phyloP scores from a whole-genome alignment of 2,329 filamentous ascomycete genomes.

The Whalleya microplaca region DNA sequence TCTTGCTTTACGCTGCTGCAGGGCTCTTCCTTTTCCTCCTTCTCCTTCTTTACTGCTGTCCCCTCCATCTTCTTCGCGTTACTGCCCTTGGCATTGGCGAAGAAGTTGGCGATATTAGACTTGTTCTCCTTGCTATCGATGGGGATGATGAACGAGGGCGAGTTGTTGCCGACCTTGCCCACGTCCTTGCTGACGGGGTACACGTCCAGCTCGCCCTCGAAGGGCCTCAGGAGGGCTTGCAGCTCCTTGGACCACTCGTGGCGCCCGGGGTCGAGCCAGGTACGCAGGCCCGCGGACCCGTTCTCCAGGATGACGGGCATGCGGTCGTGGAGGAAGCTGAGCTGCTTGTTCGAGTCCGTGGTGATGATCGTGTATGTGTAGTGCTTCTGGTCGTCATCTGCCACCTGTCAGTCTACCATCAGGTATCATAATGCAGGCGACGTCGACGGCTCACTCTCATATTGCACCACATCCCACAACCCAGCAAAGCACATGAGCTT shows the following conservation, averaged over 20 bases:
- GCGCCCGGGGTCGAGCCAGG: constrained; percentile 77
- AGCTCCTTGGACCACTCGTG: constrained; percentile 78
- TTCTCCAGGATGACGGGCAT: constrained; percentile 94
- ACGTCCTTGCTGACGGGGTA: constrained; percentile 89
- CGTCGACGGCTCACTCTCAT: constrained; percentile 62
- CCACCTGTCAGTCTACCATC: constrained; percentile 14
- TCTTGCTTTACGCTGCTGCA: neutral
- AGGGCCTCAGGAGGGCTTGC: constrained; percentile 80
- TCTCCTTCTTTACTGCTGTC: neutral
- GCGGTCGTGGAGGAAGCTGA: constrained; percentile 86
- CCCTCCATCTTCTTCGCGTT: constrained; percentile 28
- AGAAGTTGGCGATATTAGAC: constrained; percentile 92
- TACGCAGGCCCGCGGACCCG: constrained; percentile 68
- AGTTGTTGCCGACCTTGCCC: constrained; percentile 92
- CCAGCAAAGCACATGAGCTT: constrained; percentile 88
- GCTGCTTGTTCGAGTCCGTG: constrained; percentile 79
- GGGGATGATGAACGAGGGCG: constrained; percentile 79
- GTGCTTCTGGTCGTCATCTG: constrained; percentile 61
- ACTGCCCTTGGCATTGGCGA: constrained; percentile 64
- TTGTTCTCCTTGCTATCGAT: constrained; percentile 87
- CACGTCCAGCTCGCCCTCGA: constrained; percentile 75
- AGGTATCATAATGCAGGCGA: neutral
- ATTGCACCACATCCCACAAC: constrained; percentile 86
- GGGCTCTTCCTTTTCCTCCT: neutral
- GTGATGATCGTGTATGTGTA: constrained; percentile 97